Evolutionary conservation across 1,284 basidiomycete species (phyloP).

Genomic region (Irpex sp.): DNA sequence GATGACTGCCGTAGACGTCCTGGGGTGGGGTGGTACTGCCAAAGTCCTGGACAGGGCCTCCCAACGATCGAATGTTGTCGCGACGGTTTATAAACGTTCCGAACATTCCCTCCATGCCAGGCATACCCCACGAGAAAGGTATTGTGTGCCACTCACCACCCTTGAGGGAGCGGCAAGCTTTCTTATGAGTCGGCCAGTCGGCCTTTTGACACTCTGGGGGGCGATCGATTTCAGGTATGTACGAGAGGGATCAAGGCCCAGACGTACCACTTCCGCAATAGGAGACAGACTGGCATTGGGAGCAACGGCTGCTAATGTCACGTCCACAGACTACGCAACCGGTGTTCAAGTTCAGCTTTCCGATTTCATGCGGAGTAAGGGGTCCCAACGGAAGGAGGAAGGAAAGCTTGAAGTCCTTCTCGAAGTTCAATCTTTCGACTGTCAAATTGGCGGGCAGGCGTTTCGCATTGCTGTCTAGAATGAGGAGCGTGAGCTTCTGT

Average conservation of each 20-base stretch:
- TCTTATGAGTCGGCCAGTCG: constrained; percentile 40
- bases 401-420: constrained; percentile 28
- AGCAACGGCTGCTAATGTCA: constrained; percentile 29
- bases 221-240: background rate
- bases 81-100: constrained; percentile 11
- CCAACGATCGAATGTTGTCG: constrained; percentile 1
- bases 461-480: constrained; percentile 34
- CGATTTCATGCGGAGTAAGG: constrained; percentile 33
- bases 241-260: constrained; percentile 9
- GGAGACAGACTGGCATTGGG: constrained; percentile 32
- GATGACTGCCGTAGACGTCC: constrained; percentile 30
- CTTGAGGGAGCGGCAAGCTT: constrained; percentile 34
- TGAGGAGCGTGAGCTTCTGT: constrained; percentile 28
- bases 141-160: constrained; percentile 36
- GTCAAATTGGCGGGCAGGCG: constrained; percentile 27
- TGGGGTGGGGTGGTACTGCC: constrained; percentile 16
- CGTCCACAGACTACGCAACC: constrained; percentile 40
- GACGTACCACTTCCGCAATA: constrained; percentile 35
- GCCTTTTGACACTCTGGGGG: constrained; percentile 34
- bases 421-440: constrained; percentile 14
- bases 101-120: constrained; percentile 13
- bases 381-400: constrained; percentile 38
- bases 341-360: constrained; percentile 30
- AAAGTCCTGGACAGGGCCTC: background rate
- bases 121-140: constrained; percentile 18